phyloP scores from a whole-genome alignment of 345 rosid genomes.

The Linum usitatissimum region DNA sequence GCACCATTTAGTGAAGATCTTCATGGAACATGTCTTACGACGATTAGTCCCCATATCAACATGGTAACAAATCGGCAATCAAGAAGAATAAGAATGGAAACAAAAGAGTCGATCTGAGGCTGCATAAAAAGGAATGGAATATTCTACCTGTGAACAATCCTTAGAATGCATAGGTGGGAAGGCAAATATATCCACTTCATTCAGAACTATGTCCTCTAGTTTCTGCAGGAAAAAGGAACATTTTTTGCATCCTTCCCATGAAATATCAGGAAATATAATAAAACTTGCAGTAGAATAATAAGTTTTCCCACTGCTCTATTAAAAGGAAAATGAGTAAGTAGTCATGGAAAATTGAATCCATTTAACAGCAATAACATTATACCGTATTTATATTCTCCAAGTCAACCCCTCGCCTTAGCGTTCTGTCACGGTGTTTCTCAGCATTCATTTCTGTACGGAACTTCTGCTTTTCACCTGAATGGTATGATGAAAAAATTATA shows the following conservation, averaged over 20 bases:
- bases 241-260: not conserved
- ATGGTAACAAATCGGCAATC: not conserved
- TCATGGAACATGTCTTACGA: not conserved
- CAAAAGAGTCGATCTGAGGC: not conserved
- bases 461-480: conserved; percentile 71
- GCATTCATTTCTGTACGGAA: conserved; percentile 71
- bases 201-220: conserved; percentile 60
- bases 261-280: not conserved
- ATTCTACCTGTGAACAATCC: conserved; percentile 85
- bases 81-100: not conserved
- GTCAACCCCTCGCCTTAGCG: conserved; percentile 70
- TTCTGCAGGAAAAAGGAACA: conserved; percentile 26
- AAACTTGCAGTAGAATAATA: not conserved
- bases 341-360: not conserved
- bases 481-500: not conserved
- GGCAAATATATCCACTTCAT: conserved; percentile 46
- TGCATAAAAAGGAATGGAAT: not conserved
- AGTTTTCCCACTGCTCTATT: too few species aligned
- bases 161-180: conserved; percentile 75
- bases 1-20: not conserved
- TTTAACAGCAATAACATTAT: conserved; percentile 2
- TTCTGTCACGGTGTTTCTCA: conserved; percentile 66
- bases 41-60: not conserved
- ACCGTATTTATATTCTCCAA: conserved; percentile 60
- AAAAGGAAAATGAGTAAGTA: too few species aligned